Percentiles rank a stretch among this genome's conserved stretches.
phyloP scores from a whole-genome alignment of 495 filamentous ascomycete species.

The Talaromyces trachyspermus region DNA sequence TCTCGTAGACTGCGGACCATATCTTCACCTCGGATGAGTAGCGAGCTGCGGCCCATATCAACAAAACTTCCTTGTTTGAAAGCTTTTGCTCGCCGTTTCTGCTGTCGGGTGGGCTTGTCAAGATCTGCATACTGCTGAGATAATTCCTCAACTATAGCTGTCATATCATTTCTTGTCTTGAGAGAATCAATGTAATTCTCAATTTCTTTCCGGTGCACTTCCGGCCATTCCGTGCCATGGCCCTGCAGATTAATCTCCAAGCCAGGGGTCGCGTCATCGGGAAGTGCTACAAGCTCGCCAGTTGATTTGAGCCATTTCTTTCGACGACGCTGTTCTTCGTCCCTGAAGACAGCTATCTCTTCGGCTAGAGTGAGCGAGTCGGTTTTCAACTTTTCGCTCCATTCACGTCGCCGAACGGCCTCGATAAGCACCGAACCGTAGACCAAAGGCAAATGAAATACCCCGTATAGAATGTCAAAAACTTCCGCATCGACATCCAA shows the following conservation, averaged over 20 bases:
- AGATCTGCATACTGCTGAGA: constrained; percentile 57
- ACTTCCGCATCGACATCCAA: constrained; percentile 63
- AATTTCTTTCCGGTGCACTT: constrained; percentile 48
- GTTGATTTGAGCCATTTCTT: constrained; percentile 86
- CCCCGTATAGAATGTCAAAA: constrained; percentile 67
- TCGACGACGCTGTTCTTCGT: constrained; percentile 82
- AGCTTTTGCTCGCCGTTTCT: constrained; percentile 71
- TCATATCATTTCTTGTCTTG: constrained; percentile 32
- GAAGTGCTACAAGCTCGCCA: constrained; percentile 49
- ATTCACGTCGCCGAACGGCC: constrained; percentile 77
- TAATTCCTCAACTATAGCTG: constrained; percentile 48
- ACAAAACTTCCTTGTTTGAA: constrained; percentile 97
- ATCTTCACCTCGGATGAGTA: constrained; percentile 75
- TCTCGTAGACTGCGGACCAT: constrained; percentile 65
- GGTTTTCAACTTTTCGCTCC: constrained; percentile 77
- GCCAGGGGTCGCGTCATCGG: constrained; percentile 59
- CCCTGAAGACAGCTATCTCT: constrained; percentile 81
- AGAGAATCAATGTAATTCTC: constrained; percentile 47
- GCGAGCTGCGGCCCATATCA: constrained; percentile 70
- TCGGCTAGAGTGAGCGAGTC: constrained; percentile 82
- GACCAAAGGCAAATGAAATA: constrained; percentile 73
- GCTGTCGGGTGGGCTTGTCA: constrained; percentile 63
- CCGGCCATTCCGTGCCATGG: constrained; percentile 73
- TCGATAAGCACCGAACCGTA: constrained; percentile 88
- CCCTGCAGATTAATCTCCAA: constrained; percentile 81